Evolutionary conservation across 1,284 basidiomycete species (phyloP).

Genomic region (Trichosporon asahii): DNA sequence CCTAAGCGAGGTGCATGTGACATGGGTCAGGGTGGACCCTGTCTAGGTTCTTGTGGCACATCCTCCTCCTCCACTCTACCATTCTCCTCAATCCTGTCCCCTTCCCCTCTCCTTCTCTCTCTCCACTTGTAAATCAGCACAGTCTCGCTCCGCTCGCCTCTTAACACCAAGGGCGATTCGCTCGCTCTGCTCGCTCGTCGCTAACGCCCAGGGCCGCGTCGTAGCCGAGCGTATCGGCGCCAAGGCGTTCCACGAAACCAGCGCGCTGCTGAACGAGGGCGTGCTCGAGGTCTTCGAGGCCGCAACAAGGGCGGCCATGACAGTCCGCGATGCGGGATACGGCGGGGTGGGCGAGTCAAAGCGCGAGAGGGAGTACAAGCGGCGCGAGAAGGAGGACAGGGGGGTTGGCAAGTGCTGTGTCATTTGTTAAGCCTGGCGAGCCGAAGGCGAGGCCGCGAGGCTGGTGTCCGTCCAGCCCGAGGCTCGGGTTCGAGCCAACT

Average conservation of each 20-base stretch:
- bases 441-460: too few species aligned
- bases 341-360: constrained; percentile 41
- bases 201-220: constrained; percentile 61
- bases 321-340: constrained; percentile 72
- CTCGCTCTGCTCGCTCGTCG: neutral
- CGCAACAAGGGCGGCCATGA: constrained; percentile 87
- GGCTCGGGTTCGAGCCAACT: too few species aligned
- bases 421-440: constrained; percentile 12
- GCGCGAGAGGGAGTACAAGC: constrained; percentile 19
- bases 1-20: neutral
- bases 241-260: constrained; percentile 88
- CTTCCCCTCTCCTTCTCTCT: neutral
- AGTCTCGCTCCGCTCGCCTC: too few species aligned
- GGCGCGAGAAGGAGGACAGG: constrained; percentile 16
- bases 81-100: neutral
- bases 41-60: too few species aligned
- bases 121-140: neutral
- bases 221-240: constrained; percentile 79
- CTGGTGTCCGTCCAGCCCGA: too few species aligned
- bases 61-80: too few species aligned
- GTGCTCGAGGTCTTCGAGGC: constrained; percentile 95
- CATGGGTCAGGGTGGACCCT: too few species aligned
- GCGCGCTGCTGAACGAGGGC: constrained; percentile 82
- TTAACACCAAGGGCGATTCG: too few species aligned
- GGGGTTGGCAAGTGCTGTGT: constrained; percentile 22